A percentile compares a stretch with the other conserved stretches of the same genome.
Evolutionary conservation across 257 asterid genomes (phyloP).

Genomic region (Plantago ovata): DNA sequence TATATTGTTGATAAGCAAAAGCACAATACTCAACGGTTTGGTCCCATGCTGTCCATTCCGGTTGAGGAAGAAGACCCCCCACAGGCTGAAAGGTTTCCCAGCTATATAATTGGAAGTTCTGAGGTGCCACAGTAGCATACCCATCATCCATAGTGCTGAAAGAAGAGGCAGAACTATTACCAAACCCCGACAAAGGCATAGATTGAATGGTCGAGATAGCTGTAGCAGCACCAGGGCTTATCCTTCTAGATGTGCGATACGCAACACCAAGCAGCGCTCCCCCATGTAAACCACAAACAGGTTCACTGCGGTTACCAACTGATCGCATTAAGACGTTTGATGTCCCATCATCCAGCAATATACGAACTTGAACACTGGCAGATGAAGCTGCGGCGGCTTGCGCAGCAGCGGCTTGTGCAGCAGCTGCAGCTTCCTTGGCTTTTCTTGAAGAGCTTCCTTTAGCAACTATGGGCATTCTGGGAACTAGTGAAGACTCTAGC

Average conservation of each 20-base stretch:
- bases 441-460: conserved; percentile 87
- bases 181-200: conserved; percentile 86
- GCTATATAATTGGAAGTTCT: conserved; percentile 86
- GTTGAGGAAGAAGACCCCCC: conserved; percentile 98
- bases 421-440: conserved; percentile 98
- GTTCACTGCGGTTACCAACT: conserved; percentile 91
- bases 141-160: conserved; percentile 75
- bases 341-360: conserved; percentile 92
- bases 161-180: conserved; percentile 59
- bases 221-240: conserved; percentile 73
- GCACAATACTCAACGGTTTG: conserved; percentile 99
- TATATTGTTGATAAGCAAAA: conserved; percentile 79
- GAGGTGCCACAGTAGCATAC: conserved; percentile 66
- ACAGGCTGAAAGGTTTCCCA: conserved; percentile 99
- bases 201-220: conserved; percentile 86
- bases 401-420: conserved; percentile 89
- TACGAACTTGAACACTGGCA: conserved; percentile 94
- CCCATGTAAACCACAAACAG: conserved; percentile 86
- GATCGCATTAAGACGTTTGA: conserved; percentile 94
- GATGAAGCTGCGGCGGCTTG: conserved; percentile 93
- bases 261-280: conserved; percentile 95
- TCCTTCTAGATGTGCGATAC: conserved; percentile 87
- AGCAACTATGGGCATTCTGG: conserved; percentile 87
- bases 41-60: conserved; percentile 99
- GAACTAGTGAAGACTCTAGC: conserved; percentile 78